phyloP scores from a whole-genome alignment of 2,329 filamentous ascomycete genomes.

The Aureobasidium sp. region DNA sequence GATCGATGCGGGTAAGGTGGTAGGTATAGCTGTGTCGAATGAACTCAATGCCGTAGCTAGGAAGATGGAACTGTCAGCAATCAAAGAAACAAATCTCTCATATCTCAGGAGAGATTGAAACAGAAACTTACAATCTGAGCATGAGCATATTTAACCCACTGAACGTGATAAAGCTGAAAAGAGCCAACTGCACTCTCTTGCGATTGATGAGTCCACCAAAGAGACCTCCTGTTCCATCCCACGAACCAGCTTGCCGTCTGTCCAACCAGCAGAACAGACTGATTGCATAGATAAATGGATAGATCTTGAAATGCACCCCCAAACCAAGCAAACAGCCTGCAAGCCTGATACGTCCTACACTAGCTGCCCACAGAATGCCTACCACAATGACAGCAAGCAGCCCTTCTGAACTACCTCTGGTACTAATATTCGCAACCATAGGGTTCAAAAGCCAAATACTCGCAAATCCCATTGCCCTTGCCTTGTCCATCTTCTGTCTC shows the following conservation, averaged over 20 bases:
- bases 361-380: slow-evolving; percentile 73
- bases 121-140: slow-evolving; percentile 58
- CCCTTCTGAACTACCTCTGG: slow-evolving; percentile 87
- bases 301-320: slow-evolving; percentile 95
- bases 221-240: background rate
- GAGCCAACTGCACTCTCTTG: slow-evolving; percentile 49
- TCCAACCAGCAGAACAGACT: slow-evolving; percentile 78
- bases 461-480: slow-evolving; percentile 64
- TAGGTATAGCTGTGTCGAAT: slow-evolving; percentile 86
- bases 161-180: slow-evolving; percentile 67
- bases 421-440: slow-evolving; percentile 97
- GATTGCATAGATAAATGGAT: slow-evolving; percentile 90
- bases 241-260: slow-evolving; percentile 30
- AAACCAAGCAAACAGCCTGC: slow-evolving; percentile 73
- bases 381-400: slow-evolving; percentile 78
- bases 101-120: no score
- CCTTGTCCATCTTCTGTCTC: slow-evolving; percentile 28
- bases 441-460: slow-evolving; percentile 92
- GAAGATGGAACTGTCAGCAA: background rate
- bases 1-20: slow-evolving; percentile 86
- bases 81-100: background rate
- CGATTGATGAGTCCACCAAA: slow-evolving; percentile 20
- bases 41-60: slow-evolving; percentile 71
- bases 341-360: slow-evolving; percentile 53
- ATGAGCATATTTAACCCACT: slow-evolving; percentile 66